Base-by-base conservation (phyloP, 768 basidiomycete genomes). In the Piloderma croceum region DNA sequence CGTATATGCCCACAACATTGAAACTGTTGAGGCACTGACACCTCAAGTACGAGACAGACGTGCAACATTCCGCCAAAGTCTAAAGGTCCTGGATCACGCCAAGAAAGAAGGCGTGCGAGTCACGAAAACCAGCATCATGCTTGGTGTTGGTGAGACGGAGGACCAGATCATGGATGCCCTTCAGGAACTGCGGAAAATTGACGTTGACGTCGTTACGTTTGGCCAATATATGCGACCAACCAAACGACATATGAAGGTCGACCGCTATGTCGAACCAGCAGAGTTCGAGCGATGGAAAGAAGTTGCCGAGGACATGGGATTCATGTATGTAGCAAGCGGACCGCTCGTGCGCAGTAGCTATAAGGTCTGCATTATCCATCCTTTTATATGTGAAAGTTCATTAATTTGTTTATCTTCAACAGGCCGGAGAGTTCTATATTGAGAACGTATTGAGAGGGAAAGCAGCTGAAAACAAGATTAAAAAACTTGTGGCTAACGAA, bases 151-250 rank as follows among this genome's bases (percentile, higher is more conserved):
- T 7, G 96, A 99, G 68, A 77, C 72, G 29, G 77, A 81, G 31
- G 81, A 86, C 4, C 89, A 99, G 60, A 54, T 99, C 10, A 61
- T 83, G 60, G 77, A 83, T 53, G 81, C 93, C 2, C 70, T 99
- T 4, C 75, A 76, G 71, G 96, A 94, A 48, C 74, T 98, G 6
- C 83, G 94, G 32, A 82, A 81, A 49, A 69, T 80, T 34, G 76
- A 90, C 49, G 93, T 98, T 33, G 94, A 98, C 55, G 94, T 99
- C 5, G 91, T 99, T 21, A 99, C 96, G 2, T 98, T 99, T 58
- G 96, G 96, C 2, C 96, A 99, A 65, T 99, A 99, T 63, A 98
- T 99, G 96, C 85, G 96, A 36, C 96, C 96, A 6, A 97, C 96
- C 7, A 98, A 98, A 63, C 77, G 83, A 21, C 96, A 99, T 63